A percentile compares a stretch with the other conserved stretches of the same genome.
Conservation (phyloP, 176 grass and related monocot genomes). For the Olyra latifolia region DNA sequence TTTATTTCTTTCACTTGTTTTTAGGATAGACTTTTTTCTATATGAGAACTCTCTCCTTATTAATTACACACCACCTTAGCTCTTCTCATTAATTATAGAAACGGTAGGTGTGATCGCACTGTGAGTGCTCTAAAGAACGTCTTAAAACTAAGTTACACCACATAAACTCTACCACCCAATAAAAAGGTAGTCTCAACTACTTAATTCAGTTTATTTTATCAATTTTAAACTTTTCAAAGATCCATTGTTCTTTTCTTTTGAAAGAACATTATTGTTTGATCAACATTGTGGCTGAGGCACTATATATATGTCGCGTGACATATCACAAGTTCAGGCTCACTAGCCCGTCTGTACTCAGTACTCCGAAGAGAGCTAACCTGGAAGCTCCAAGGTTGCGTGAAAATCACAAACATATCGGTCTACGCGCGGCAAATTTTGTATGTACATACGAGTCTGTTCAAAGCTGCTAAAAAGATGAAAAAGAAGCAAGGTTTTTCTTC, state of each 20-base stretch:
- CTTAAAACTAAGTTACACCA: too few relatives aligned
- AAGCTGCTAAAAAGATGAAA: background rate
- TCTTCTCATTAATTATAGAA: too few relatives aligned
- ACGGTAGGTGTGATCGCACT: too few relatives aligned
- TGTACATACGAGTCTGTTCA: background rate
- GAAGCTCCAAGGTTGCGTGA: background rate
- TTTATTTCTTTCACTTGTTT: too few relatives aligned
- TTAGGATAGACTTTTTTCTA: too few relatives aligned
- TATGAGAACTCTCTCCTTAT: too few relatives aligned
- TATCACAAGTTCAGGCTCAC: background rate
- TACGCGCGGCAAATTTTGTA: background rate
- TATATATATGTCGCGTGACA: background rate
- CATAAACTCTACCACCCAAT: too few relatives aligned
- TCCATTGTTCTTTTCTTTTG: background rate
- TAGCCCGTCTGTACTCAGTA: background rate
- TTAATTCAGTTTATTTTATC: background rate
- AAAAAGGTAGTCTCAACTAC: background rate
- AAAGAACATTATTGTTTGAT: background rate
- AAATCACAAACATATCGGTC: background rate
- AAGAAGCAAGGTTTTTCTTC: background rate
- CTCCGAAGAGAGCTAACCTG: background rate
- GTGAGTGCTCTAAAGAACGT: too few relatives aligned
- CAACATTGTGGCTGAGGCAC: background rate
- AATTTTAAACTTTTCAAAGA: background rate
- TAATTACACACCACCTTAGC: too few relatives aligned